Evolutionary conservation across 163 green algal genomes (phyloP).

Genomic region (Trebouxia gelatinosa): DNA sequence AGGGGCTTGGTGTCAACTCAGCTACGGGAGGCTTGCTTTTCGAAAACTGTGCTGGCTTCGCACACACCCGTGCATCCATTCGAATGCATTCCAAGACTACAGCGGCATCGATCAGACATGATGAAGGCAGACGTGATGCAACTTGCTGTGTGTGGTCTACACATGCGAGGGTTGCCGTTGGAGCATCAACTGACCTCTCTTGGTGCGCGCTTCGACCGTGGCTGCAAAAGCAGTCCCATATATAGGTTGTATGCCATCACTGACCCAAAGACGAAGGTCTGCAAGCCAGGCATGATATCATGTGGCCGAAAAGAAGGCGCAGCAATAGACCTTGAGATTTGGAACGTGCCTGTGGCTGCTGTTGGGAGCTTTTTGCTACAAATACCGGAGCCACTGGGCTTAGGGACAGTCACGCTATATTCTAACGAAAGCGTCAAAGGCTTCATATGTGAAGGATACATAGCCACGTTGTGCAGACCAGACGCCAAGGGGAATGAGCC

Average conservation of each 20-base stretch:
- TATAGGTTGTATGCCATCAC: slow-evolving; percentile 49
- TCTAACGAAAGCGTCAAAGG: slow-evolving; percentile 66
- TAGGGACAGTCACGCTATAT: slow-evolving; percentile 71
- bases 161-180: slow-evolving; percentile 63
- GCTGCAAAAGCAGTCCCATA: slow-evolving; percentile 21
- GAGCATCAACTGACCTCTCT: slow-evolving; percentile 63
- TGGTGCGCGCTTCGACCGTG: neutral
- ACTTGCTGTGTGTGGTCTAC: slow-evolving; percentile 54
- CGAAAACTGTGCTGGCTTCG: too few relatives aligned
- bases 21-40: too few relatives aligned
- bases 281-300: slow-evolving; percentile 49
- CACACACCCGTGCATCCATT: too few relatives aligned
- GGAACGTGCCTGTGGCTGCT: slow-evolving; percentile 41
- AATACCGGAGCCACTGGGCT: slow-evolving; percentile 56
- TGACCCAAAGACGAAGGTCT: slow-evolving; percentile 17
- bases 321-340: slow-evolving; percentile 52
- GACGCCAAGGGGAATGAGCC: neutral
- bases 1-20: too few relatives aligned
- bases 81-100: too few relatives aligned
- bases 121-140: too few relatives aligned
- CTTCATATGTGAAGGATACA: slow-evolving; percentile 73
- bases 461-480: slow-evolving; percentile 31
- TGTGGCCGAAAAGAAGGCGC: slow-evolving; percentile 26
- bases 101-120: too few relatives aligned
- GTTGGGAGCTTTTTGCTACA: slow-evolving; percentile 55